Evolutionary conservation across 345 rosid species (phyloP).

Genomic region (Orychophragmus violaceus): DNA sequence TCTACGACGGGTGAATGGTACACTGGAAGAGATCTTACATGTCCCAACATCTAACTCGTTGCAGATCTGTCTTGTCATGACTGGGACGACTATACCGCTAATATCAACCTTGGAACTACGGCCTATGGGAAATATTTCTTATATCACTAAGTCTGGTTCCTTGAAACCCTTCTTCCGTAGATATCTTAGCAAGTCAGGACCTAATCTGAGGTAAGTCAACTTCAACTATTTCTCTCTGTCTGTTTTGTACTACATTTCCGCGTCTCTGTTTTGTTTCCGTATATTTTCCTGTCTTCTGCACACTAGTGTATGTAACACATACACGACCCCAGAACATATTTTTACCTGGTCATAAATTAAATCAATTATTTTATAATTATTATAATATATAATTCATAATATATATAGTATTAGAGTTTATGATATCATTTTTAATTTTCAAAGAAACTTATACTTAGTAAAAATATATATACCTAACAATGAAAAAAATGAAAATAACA

Average conservation of each 20-base stretch:
- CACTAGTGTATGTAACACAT: too few species aligned
- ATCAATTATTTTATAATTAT: too few species aligned
- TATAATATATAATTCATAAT: too few species aligned
- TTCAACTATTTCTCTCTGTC: not conserved
- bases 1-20: not conserved
- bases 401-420: too few species aligned
- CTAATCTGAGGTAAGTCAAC: not conserved
- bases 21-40: not conserved
- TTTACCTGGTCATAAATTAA: too few species aligned
- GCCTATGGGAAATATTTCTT: constrained; percentile 1
- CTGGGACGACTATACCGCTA: constrained; percentile 23
- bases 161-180: not conserved
- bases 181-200: not conserved
- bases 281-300: too few species aligned
- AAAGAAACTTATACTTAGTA: too few species aligned
- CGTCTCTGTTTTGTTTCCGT: too few species aligned
- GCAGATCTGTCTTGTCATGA: constrained; percentile 45
- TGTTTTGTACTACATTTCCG: not conserved
- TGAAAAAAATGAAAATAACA: too few species aligned
- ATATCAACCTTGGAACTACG: constrained; percentile 41
- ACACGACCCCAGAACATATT: too few species aligned
- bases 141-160: constrained; percentile 9
- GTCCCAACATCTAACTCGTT: not conserved
- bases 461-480: too few species aligned
- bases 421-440: too few species aligned